Percentiles rank a stretch among this genome's conserved stretches.
These are phyloP conservation scores for Wickerhamomyces tratensis DNA, from an alignment of 805 yeast species.

Conservation along the genomic window DNA sequence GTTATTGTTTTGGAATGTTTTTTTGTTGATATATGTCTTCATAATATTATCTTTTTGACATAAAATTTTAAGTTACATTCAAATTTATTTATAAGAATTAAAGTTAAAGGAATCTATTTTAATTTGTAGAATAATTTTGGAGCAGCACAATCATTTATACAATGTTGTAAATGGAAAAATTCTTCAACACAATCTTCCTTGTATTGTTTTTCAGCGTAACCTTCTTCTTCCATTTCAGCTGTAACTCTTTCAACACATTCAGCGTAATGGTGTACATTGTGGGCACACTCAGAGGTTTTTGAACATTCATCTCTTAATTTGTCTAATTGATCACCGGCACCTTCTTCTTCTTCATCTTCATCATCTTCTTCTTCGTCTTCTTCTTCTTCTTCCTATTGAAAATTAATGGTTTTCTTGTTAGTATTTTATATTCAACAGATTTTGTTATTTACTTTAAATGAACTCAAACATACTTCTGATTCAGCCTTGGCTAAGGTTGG, in stretches of 20 bases:
- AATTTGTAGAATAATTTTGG: slow-evolving; percentile 83
- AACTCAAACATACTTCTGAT: slow-evolving; percentile 19
- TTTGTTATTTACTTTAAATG: too few species aligned
- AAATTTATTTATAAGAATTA: background rate
- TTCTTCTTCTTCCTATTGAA: slow-evolving; percentile 14
- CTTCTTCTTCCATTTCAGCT: slow-evolving; percentile 75
- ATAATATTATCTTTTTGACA: too few species aligned
- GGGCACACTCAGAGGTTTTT: slow-evolving; percentile 56
- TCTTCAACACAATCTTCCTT: slow-evolving; percentile 99
- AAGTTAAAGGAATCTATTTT: slow-evolving; percentile 36
- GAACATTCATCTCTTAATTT: slow-evolving; percentile 60
- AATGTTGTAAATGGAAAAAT: slow-evolving; percentile 94
- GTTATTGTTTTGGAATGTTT: too few species aligned
- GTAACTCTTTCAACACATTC: slow-evolving; percentile 96
- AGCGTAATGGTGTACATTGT: slow-evolving; percentile 77
- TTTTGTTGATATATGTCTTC: too few species aligned
- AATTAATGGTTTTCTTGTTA: slow-evolving; percentile 4
- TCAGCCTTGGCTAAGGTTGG: slow-evolving; percentile 84
- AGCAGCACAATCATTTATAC: slow-evolving; percentile 84
- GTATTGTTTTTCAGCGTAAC: slow-evolving; percentile 66
- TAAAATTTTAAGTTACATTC: too few species aligned
- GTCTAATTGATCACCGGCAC: slow-evolving; percentile 56
- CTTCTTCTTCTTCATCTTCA: slow-evolving; percentile 65
- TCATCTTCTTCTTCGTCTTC: slow-evolving; percentile 50
- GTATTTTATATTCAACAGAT: background rate